Evolutionary conservation across 768 basidiomycete genomes (phyloP).

Genomic region (Baorangia bicolor): DNA sequence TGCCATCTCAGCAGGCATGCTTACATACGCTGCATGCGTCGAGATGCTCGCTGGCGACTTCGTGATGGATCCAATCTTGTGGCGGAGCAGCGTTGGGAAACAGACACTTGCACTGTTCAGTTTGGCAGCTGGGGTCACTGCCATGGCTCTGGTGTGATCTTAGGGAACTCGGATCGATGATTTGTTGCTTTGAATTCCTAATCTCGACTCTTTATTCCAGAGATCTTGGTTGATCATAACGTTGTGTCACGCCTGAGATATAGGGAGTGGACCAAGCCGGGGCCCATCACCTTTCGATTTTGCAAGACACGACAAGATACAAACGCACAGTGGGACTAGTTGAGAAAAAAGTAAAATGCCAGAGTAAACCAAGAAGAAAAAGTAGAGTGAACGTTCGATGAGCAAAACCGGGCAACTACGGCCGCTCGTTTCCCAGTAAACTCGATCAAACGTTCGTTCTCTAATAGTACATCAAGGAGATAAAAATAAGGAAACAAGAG

Average conservation of each 20-base stretch:
- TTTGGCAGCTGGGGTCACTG: constrained; percentile 56
- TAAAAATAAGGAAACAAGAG: neutral
- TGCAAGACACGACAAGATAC: neutral
- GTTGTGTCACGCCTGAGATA: neutral
- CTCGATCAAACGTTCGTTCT: neutral
- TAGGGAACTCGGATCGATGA: neutral
- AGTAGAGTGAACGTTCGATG: neutral
- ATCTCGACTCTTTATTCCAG: neutral
- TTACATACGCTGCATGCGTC: constrained; percentile 79
- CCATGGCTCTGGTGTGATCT: constrained; percentile 60
- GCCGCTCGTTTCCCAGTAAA: neutral
- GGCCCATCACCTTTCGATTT: neutral
- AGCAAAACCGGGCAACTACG: neutral
- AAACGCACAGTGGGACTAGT: neutral
- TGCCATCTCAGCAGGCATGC: constrained; percentile 80
- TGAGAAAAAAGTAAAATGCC: neutral
- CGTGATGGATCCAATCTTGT: constrained; percentile 61
- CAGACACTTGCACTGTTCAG: constrained; percentile 60
- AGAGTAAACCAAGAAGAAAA: neutral
- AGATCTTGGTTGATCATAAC: neutral
- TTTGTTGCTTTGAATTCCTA: neutral
- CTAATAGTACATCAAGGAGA: neutral
- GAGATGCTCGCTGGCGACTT: constrained; percentile 90
- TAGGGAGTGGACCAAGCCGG: neutral
- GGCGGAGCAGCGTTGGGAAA: constrained; percentile 36